Conservation (phyloP, 495 filamentous ascomycete genomes). For the Collariella sp. region DNA sequence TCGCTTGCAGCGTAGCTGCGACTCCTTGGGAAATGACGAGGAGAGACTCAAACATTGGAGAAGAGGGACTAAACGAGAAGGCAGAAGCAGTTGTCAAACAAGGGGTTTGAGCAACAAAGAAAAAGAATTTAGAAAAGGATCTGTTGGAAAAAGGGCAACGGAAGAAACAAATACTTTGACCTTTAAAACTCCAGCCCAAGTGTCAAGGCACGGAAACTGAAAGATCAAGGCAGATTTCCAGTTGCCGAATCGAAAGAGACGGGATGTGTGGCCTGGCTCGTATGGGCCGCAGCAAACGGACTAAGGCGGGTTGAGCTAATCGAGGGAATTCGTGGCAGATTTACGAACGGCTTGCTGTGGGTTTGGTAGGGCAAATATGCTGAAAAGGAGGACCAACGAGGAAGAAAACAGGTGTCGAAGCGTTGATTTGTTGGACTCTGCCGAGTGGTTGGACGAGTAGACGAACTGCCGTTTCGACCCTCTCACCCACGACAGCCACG, state of each 20-base stretch:
- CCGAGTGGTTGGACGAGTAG: neutral
- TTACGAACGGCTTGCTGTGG: neutral
- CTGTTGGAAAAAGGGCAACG: neutral
- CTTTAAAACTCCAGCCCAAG: neutral
- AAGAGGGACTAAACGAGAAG: neutral
- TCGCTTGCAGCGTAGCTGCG: slow-evolving; percentile 14
- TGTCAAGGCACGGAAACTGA: neutral
- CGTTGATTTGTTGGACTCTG: neutral
- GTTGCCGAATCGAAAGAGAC: neutral
- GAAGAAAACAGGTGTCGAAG: neutral
- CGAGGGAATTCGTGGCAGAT: neutral
- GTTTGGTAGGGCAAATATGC: neutral
- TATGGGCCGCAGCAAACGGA: neutral
- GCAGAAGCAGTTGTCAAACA: neutral
- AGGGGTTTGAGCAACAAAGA: neutral
- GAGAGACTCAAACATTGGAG: slow-evolving; percentile 12
- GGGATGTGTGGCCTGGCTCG: neutral
- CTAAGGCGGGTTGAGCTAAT: neutral
- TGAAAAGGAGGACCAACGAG: no score
- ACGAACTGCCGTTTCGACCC: neutral
- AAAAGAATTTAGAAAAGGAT: neutral
- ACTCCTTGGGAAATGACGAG: slow-evolving; percentile 12
- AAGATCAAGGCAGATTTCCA: neutral
- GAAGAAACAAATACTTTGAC: neutral
- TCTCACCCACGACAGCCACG: slow-evolving; percentile 4